Evolutionary conservation across 2,329 filamentous ascomycete species (phyloP).

Genomic region (Ceratocystis smalleyi): DNA sequence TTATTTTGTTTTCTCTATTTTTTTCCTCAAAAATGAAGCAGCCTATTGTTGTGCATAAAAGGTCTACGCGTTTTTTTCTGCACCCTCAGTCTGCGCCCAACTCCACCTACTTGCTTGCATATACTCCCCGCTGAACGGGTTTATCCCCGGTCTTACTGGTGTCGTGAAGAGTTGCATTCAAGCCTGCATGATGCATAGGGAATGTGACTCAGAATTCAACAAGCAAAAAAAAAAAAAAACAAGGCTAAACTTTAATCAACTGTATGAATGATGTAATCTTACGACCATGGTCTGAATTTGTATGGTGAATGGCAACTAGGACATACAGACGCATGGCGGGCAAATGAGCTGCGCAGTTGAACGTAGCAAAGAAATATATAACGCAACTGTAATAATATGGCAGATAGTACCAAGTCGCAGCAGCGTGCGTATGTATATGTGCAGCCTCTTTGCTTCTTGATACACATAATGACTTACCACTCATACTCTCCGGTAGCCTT

Average conservation of each 20-base stretch:
- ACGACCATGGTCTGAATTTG: background rate
- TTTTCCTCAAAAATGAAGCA: background rate
- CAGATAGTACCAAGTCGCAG: background rate
- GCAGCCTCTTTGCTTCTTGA: background rate
- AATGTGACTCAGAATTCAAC: background rate
- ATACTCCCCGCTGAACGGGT: background rate
- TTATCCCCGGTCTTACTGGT: background rate
- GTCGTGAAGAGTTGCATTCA: background rate
- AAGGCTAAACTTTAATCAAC: background rate
- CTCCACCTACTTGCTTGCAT: background rate
- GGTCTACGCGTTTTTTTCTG: too few species aligned
- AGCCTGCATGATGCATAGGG: background rate
- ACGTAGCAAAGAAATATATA: background rate
- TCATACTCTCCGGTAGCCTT: conserved; percentile 96
- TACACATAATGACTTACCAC: conserved; percentile 46
- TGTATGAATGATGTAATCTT: conserved; percentile 2
- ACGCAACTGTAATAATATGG: background rate
- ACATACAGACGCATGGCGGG: too few species aligned
- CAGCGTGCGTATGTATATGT: too few species aligned
- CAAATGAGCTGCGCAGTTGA: background rate
- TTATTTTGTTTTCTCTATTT: background rate
- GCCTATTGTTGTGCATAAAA: background rate
- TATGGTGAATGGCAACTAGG: too few species aligned
- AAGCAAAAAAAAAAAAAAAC: background rate
- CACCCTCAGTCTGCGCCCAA: background rate